Conservation (phyloP, 2,329 filamentous ascomycete species). For the Beauveria brongniartii region DNA sequence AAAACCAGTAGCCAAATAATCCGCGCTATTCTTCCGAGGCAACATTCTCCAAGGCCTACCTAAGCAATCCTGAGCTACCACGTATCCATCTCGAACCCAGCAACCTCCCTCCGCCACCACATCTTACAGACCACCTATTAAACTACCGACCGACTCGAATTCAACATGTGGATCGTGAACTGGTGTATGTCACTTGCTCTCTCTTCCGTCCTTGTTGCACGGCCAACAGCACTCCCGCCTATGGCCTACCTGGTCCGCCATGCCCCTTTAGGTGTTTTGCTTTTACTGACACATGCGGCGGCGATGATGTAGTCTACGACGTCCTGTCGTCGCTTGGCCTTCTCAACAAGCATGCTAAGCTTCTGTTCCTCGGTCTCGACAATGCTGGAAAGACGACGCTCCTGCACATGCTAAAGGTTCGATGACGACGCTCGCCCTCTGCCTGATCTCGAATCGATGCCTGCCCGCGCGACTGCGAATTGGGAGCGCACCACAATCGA, state of each 20-base stretch:
- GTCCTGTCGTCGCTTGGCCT: slow-evolving; percentile 79
- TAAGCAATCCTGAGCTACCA: background rate
- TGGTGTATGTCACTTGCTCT: slow-evolving; percentile 63
- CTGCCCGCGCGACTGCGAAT: background rate
- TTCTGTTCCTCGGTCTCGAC: slow-evolving; percentile 86
- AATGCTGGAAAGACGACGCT: slow-evolving; percentile 93
- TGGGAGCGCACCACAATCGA: background rate
- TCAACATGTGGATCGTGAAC: slow-evolving; percentile 81
- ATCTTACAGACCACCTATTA: background rate
- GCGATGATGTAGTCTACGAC: slow-evolving; percentile 60
- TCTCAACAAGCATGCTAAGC: slow-evolving; percentile 92
- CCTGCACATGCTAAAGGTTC: slow-evolving; percentile 89
- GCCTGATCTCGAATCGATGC: background rate
- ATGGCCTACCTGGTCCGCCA: background rate
- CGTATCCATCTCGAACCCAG: slow-evolving; percentile 4
- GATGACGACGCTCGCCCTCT: slow-evolving; percentile 20
- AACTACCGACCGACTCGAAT: background rate
- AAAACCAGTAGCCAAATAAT: slow-evolving; percentile 5
- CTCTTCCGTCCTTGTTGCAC: background rate
- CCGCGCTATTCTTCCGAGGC: slow-evolving; percentile 10
- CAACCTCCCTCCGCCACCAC: background rate
- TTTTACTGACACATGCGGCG: slow-evolving; percentile 25
- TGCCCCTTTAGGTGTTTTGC: background rate
- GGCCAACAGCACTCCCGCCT: background rate
- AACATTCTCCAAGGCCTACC: background rate